A percentile compares a stretch with the other conserved stretches of the same genome.
These are phyloP conservation scores for Pseudonitzschia delicatissima DNA, from an alignment of 108 stramenopile genomes.

Conservation along the genomic window DNA sequence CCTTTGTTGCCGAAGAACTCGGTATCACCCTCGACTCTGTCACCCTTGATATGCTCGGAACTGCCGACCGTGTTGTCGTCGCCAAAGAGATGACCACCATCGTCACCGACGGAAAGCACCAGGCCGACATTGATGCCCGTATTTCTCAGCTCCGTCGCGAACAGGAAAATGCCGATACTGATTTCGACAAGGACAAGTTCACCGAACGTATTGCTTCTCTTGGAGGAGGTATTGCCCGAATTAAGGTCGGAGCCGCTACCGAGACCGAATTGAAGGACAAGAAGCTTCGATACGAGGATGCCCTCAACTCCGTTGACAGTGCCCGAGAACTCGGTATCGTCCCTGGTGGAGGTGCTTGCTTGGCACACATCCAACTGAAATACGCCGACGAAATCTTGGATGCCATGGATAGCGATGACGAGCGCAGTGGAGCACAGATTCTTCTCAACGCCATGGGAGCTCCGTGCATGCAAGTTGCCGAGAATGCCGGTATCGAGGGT, in stretches of 20 bases:
- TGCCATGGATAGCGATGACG: constrained; percentile 88
- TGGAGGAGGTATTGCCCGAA: constrained; percentile 95
- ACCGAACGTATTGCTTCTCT: constrained; percentile 93
- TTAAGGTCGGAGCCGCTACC: constrained; percentile 98
- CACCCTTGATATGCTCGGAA: constrained; percentile 92
- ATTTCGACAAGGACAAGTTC: constrained; percentile 93
- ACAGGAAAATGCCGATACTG: constrained; percentile 84
- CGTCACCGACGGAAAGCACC: constrained; percentile 91
- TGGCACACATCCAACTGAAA: constrained; percentile 77
- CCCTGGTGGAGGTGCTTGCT: constrained; percentile 93
- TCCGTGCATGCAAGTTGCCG: constrained; percentile 91
- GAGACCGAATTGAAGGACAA: constrained; percentile 99
- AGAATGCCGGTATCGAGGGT: constrained; percentile 94
- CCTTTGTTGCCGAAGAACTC: constrained; percentile 95
- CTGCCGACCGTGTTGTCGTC: constrained; percentile 89
- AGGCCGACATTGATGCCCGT: constrained; percentile 83
- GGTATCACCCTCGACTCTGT: constrained; percentile 95
- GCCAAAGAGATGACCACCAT: constrained; percentile 93
- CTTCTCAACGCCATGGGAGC: constrained; percentile 82
- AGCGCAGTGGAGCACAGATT: constrained; percentile 83
- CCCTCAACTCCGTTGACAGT: constrained; percentile 89
- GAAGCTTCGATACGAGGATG: constrained; percentile 97
- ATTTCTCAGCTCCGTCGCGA: constrained; percentile 87
- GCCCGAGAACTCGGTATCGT: constrained; percentile 94
- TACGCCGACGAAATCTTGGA: constrained; percentile 69